Evolutionary conservation across 768 basidiomycete species (phyloP), one percentile per base, ranked within the genome.

Genomic region (Lyophyllum decastes): DNA sequence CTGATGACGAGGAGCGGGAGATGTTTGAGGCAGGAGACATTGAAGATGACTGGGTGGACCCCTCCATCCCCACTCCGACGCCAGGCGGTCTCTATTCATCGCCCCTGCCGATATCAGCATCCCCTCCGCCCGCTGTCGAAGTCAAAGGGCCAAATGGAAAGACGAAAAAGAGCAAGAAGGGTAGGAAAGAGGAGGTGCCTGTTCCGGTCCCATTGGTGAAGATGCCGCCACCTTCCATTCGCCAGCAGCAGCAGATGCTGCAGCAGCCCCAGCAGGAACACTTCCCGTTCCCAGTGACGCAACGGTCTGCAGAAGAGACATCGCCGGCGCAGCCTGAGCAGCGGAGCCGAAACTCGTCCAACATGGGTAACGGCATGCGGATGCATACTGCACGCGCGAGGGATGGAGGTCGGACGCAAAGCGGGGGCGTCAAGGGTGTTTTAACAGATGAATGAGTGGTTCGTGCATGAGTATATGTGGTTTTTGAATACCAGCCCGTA

Each of bases 321-420:
- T 51, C 63, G 11, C 59, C 60, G 14, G 54, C 59, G 40, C 58
- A 44, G 44, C 55, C 51, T 44, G 71, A 66, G 25, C 52, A 68
- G 34, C 41, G 57, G 30, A 45, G 33, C 49, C 60, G 64, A 48
- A 66, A 49, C 56, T 61, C 63, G 45, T 59, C 63, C 38, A 67
- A 55, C 52, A 66, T 60, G 58, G 66, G 57, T 52, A 62, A 52
- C 43, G 68, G 71, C 44, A 72, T 70, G 69, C 63, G 88, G 73
- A 89, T 92, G 89, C 86, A 89, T 66, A 86, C 81, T 2, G 82
- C 86, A 25, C 82, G 88, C 41, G 91, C 86, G 48, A 78, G 89
- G 56, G 89, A 92, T 70, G 90, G 91, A 2, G 91, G 91, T 38
- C 77, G 90, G 63, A 93, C 91, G 60, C 89, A 91, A 75, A 93